phyloP scores from a whole-genome alignment of 2,329 filamentous ascomycete species.

The Ilyonectria destructans region DNA sequence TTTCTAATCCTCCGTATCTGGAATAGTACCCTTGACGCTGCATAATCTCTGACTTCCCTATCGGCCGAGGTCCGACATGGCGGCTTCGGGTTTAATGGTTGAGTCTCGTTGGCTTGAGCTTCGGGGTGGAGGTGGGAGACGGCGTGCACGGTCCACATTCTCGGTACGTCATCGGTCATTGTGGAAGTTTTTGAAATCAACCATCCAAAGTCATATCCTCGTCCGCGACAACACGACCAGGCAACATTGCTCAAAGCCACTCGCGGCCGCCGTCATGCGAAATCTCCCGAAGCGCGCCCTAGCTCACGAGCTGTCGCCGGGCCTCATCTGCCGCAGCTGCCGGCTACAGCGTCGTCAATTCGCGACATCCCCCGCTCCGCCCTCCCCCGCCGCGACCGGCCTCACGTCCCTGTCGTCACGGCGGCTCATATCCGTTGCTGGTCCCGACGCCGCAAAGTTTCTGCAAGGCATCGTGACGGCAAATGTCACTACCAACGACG shows the following conservation, averaged over 20 bases:
- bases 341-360: slow-evolving; percentile 54
- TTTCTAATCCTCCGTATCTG: too few species aligned
- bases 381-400: slow-evolving; percentile 63
- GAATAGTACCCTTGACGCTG: neutral
- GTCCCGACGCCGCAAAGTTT: slow-evolving; percentile 85
- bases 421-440: slow-evolving; percentile 84
- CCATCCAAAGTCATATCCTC: neutral
- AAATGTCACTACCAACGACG: slow-evolving; percentile 57
- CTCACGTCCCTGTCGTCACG: slow-evolving; percentile 78
- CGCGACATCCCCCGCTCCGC: slow-evolving; percentile 51
- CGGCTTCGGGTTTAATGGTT: neutral
- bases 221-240: neutral
- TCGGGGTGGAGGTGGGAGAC: neutral
- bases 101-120: neutral
- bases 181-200: slow-evolving; percentile 1
- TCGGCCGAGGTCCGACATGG: neutral
- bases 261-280: slow-evolving; percentile 41
- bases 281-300: slow-evolving; percentile 45
- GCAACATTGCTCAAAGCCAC: slow-evolving; percentile 24
- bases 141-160: slow-evolving; percentile 3
- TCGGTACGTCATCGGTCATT: slow-evolving; percentile 11
- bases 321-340: slow-evolving; percentile 52
- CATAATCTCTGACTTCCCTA: too few species aligned
- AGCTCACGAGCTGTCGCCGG: slow-evolving; percentile 34
- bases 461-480: slow-evolving; percentile 91